Evolutionary conservation across 192 early-diverging fungal genomes (phyloP).

Genomic region (Coemansia sp.): DNA sequence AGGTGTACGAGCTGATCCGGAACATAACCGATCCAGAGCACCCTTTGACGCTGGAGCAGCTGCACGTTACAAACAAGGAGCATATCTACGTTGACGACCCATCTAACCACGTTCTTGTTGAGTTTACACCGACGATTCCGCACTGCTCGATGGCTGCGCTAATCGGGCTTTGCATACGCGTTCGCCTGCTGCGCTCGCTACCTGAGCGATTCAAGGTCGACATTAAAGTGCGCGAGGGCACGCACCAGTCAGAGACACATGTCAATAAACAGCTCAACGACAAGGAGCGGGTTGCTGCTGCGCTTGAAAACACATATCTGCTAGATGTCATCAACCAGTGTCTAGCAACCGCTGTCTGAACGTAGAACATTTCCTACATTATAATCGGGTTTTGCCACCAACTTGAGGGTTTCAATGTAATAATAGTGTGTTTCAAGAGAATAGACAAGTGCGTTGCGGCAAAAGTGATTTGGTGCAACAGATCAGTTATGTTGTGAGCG

Average conservation of each 20-base stretch:
- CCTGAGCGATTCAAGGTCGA: conserved; percentile 93
- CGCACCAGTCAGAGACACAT: conserved; percentile 91
- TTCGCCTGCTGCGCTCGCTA: conserved; percentile 80
- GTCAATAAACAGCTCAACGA: conserved; percentile 99
- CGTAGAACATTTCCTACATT: neutral
- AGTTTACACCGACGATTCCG: conserved; percentile 96
- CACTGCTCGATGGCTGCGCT: conserved; percentile 99
- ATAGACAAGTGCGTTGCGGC: no score
- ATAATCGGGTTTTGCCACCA: no score
- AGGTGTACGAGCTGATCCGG: conserved; percentile 94
- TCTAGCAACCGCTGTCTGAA: conserved; percentile 56
- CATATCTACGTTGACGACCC: conserved; percentile 80
- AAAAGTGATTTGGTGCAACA: no score
- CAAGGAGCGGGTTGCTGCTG: conserved; percentile 98
- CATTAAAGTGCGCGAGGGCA: conserved; percentile 86
- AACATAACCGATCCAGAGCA: conserved; percentile 98
- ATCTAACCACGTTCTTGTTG: conserved; percentile 66
- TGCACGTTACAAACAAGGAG: conserved; percentile 87
- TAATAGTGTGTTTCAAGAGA: no score
- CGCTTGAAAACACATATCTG: conserved; percentile 91
- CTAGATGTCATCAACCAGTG: conserved; percentile 95
- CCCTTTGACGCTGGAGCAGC: conserved; percentile 94
- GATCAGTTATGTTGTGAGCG: no score
- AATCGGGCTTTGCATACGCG: conserved; percentile 96
- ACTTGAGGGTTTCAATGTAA: no score